These are phyloP conservation scores for Pleurotus ostreatus DNA, from an alignment of 768 basidiomycete genomes.

Conservation along the genomic window DNA sequence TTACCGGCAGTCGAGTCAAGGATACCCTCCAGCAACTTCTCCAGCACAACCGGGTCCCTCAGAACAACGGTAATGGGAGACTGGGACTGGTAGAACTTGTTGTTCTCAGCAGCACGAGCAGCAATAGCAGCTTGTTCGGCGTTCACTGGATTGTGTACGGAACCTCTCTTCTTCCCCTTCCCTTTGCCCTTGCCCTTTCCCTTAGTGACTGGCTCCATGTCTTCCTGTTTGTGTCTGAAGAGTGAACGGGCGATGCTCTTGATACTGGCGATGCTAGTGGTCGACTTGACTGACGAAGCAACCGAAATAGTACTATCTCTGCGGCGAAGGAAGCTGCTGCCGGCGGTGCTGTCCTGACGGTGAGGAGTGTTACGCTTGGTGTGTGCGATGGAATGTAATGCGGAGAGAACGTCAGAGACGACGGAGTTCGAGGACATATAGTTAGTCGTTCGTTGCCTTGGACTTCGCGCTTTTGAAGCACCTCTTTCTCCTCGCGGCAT, in stretches of 20 bases:
- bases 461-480: neutral
- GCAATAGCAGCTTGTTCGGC: neutral
- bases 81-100: constrained; percentile 6
- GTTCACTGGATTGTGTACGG: constrained; percentile 2
- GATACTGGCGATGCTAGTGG: constrained; percentile 6
- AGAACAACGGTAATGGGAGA: constrained; percentile 31
- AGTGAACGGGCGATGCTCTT: constrained; percentile 8
- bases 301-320: neutral
- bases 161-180: constrained; percentile 6
- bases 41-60: constrained; percentile 57
- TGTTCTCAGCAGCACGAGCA: constrained; percentile 1
- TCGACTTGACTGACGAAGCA: constrained; percentile 1
- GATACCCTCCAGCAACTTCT: constrained; percentile 43
- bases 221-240: constrained; percentile 4
- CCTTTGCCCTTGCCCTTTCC: neutral
- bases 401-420: constrained; percentile 13
- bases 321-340: constrained; percentile 3
- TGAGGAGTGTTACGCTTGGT: neutral
- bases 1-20: constrained; percentile 58
- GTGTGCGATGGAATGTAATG: constrained; percentile 6
- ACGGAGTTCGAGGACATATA: constrained; percentile 6
- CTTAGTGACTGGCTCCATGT: constrained; percentile 4
- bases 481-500: neutral
- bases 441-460: neutral
- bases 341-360: neutral